Conservation (phyloP, 2,329 filamentous ascomycete species). For the Paecilomyces variotii region DNA sequence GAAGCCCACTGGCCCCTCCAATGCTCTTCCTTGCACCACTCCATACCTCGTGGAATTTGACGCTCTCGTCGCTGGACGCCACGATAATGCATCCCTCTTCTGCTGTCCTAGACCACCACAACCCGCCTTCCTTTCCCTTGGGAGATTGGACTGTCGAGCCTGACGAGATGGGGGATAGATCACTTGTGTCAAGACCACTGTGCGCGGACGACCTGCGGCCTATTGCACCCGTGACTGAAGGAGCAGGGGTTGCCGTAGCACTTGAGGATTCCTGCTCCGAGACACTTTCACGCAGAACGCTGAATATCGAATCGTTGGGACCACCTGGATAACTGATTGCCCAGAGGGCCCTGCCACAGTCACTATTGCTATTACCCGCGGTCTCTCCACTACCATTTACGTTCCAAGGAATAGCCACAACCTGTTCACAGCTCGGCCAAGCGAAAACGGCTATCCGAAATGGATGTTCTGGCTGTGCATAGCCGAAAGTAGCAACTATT, state of each 20-base stretch:
- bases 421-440: conserved; percentile 84
- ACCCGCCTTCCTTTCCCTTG: conserved; percentile 44
- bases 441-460: conserved; percentile 87
- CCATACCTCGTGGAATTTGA: conserved; percentile 97
- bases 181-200: neutral
- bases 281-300: neutral
- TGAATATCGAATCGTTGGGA: conserved; percentile 32
- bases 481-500: conserved; percentile 90
- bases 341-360: conserved; percentile 58
- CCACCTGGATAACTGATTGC: conserved; percentile 76
- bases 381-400: conserved; percentile 37
- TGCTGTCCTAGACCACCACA: conserved; percentile 48
- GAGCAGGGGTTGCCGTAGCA: conserved; percentile 5
- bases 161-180: neutral
- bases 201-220: neutral
- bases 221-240: neutral
- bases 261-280: conserved; percentile 6
- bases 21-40: conserved; percentile 52
- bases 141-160: neutral
- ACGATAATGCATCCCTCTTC: conserved; percentile 82
- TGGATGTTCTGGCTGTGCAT: conserved; percentile 80
- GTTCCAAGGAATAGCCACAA: conserved; percentile 78
- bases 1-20: conserved; percentile 48
- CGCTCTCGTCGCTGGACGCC: conserved; percentile 80
- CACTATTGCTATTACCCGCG: conserved; percentile 16